A percentile compares a stretch with the other conserved stretches of the same genome.
phyloP scores from a whole-genome alignment of 2,329 filamentous ascomycete genomes.

The Furcasterigmium sp. region DNA sequence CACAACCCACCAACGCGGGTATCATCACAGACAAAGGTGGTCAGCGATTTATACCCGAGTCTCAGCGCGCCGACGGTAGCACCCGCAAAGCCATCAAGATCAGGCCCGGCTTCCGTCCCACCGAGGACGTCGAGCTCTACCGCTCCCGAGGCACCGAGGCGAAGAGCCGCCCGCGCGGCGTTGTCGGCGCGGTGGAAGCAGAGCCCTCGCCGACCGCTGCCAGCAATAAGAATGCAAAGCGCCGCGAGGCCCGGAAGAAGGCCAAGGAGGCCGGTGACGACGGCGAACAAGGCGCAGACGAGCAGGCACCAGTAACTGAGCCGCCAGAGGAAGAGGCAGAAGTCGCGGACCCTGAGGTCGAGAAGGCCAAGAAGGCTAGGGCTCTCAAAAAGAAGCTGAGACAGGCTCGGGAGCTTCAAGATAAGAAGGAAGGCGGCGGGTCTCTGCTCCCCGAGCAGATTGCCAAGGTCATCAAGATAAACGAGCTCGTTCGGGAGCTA shows the following conservation, averaged over 20 bases:
- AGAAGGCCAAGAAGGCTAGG: conserved; percentile 88
- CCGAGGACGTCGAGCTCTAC: conserved; percentile 94
- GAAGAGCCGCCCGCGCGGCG: conserved; percentile 54
- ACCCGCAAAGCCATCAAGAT: conserved; percentile 94
- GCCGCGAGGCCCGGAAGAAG: conserved; percentile 50
- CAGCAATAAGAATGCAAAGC: conserved; percentile 84
- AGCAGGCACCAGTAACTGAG: conserved; percentile 13
- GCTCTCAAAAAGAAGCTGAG: conserved; percentile 92
- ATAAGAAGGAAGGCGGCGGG: conserved; percentile 85
- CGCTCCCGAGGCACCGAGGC: conserved; percentile 85
- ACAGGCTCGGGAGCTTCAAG: conserved; percentile 84
- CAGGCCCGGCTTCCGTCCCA: conserved; percentile 85
- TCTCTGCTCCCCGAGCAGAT: conserved; percentile 87
- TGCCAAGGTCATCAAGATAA: conserved; percentile 96
- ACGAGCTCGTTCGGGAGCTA: conserved; percentile 84
- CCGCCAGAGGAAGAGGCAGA: conserved; percentile 20
- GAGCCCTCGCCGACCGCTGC: conserved; percentile 40
- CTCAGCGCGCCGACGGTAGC: conserved; percentile 78
- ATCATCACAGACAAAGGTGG: conserved; percentile 75
- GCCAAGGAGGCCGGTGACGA: conserved; percentile 49
- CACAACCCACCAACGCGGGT: conserved; percentile 55
- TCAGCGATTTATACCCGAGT: conserved; percentile 84
- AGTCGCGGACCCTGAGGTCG: conserved; percentile 61
- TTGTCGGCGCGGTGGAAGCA: conserved; percentile 61
- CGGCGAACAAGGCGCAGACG: conserved; percentile 18